phyloP scores from a whole-genome alignment of 2,329 filamentous ascomycete genomes.

The Colletotrichum orbiculare region DNA sequence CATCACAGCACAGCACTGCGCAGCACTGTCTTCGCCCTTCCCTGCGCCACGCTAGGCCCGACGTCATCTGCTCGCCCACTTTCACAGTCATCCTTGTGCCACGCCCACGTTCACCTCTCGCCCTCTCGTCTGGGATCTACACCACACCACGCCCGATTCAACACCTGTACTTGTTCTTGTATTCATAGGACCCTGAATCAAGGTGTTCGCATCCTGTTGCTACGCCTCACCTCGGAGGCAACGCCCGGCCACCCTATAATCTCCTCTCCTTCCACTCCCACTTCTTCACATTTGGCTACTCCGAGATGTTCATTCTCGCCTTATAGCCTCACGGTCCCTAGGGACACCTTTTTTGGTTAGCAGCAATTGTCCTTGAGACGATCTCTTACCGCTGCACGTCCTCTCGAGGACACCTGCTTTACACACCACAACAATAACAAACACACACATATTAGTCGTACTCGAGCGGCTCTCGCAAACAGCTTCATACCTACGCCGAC shows the following conservation, averaged over 20 bases:
- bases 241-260: slow-evolving; percentile 38
- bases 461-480: slow-evolving; percentile 17
- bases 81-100: slow-evolving; percentile 23
- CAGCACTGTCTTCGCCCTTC: slow-evolving; percentile 20
- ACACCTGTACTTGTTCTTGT: slow-evolving; percentile 21
- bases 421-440: slow-evolving; percentile 3
- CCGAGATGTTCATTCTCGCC: slow-evolving; percentile 42
- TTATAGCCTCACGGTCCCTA: slow-evolving; percentile 58
- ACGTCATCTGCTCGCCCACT: slow-evolving; percentile 35
- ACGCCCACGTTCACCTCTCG: slow-evolving; percentile 16
- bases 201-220: slow-evolving; percentile 15
- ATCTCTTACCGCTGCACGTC: slow-evolving; percentile 27
- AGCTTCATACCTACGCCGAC: neutral
- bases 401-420: slow-evolving; percentile 26
- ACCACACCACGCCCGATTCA: slow-evolving; percentile 16
- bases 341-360: slow-evolving; percentile 49
- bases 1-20: neutral
- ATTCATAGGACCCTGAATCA: slow-evolving; percentile 36
- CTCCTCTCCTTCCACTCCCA: slow-evolving; percentile 23
- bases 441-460: neutral
- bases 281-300: slow-evolving; percentile 20
- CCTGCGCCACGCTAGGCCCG: slow-evolving; percentile 36
- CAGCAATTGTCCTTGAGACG: slow-evolving; percentile 31
- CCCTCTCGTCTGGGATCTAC: slow-evolving; percentile 31
- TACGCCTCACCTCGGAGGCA: slow-evolving; percentile 31